Percentiles rank a stretch among this genome's conserved stretches.
phyloP scores from a whole-genome alignment of 768 basidiomycete genomes.

The Pleurotus salmoneostramineus region DNA sequence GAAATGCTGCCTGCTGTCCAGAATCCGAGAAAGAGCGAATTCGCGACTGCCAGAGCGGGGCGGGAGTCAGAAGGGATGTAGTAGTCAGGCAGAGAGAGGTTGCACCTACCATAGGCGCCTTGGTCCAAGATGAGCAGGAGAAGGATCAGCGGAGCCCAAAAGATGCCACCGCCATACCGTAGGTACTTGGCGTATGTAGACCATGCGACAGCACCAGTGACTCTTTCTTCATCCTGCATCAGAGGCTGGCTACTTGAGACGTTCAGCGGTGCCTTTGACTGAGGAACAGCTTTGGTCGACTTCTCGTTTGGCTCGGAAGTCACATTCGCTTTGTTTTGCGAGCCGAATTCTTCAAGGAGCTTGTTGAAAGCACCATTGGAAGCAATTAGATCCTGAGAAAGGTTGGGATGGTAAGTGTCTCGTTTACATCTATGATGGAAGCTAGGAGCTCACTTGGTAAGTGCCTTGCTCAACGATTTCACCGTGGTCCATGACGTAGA shows the following conservation, averaged over 20 bases:
- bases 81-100: neutral
- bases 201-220: conserved; percentile 48
- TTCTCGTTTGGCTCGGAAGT: neutral
- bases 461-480: conserved; percentile 59
- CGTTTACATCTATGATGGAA: neutral
- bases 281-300: conserved; percentile 11
- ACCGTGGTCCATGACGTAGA: conserved; percentile 60
- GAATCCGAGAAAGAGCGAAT: conserved; percentile 68
- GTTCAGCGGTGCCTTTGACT: conserved; percentile 35
- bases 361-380: conserved; percentile 6
- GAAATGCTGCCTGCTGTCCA: conserved; percentile 58
- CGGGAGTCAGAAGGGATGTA: neutral
- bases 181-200: conserved; percentile 46
- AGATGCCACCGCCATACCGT: conserved; percentile 41
- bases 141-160: conserved; percentile 44
- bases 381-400: conserved; percentile 9
- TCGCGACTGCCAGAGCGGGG: conserved; percentile 38
- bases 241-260: conserved; percentile 23
- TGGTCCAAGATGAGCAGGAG: conserved; percentile 46
- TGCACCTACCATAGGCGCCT: conserved; percentile 39
- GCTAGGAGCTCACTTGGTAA: conserved; percentile 34
- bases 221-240: conserved; percentile 56
- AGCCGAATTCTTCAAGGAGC: conserved; percentile 13
- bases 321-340: neutral
- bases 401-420: conserved; percentile 6